A percentile compares a stretch with the other conserved stretches of the same genome.
These are phyloP conservation scores for Vitis hybrid DNA, from an alignment of 177 flowering plant species.

Conservation along the genomic window DNA sequence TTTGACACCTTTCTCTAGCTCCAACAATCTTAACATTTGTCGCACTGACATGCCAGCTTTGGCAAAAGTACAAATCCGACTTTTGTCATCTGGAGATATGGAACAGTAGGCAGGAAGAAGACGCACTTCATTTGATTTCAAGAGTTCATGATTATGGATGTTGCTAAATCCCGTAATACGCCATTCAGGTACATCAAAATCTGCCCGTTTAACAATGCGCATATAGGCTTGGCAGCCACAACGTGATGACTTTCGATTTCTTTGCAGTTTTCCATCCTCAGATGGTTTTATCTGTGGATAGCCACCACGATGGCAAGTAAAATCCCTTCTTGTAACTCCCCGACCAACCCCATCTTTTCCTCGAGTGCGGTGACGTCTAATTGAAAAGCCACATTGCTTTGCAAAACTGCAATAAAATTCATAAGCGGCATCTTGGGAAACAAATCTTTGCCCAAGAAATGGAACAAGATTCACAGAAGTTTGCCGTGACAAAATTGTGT, in stretches of 20 bases:
- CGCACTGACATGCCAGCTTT: conserved; percentile 80
- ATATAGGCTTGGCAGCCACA: conserved; percentile 81
- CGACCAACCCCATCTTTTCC: conserved; percentile 77
- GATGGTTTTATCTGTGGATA: conserved; percentile 60
- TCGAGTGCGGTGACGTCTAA: conserved; percentile 66
- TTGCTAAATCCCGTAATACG: conserved; percentile 71
- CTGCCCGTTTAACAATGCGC: conserved; percentile 66
- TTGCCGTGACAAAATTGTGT: conserved; percentile 69
- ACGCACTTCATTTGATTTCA: conserved; percentile 48
- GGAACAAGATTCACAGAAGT: conserved; percentile 81
- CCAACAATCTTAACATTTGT: conserved; percentile 74
- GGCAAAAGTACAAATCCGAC: conserved; percentile 70
- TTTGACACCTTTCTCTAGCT: conserved; percentile 71
- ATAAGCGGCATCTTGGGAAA: conserved; percentile 87
- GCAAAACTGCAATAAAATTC: conserved; percentile 81
- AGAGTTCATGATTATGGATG: conserved; percentile 69
- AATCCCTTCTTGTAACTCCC: conserved; percentile 77
- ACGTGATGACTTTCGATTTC: conserved; percentile 72
- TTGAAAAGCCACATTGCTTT: conserved; percentile 73
- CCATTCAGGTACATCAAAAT: conserved; percentile 77
- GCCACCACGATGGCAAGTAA: conserved; percentile 74
- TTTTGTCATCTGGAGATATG: conserved; percentile 68
- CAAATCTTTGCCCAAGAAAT: conserved; percentile 80
- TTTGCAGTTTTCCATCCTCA: conserved; percentile 63
- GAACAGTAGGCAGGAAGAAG: conserved; percentile 59